Evolutionary conservation across 441 rosid genomes (phyloP).

Genomic region (Macaranga tanarius): DNA sequence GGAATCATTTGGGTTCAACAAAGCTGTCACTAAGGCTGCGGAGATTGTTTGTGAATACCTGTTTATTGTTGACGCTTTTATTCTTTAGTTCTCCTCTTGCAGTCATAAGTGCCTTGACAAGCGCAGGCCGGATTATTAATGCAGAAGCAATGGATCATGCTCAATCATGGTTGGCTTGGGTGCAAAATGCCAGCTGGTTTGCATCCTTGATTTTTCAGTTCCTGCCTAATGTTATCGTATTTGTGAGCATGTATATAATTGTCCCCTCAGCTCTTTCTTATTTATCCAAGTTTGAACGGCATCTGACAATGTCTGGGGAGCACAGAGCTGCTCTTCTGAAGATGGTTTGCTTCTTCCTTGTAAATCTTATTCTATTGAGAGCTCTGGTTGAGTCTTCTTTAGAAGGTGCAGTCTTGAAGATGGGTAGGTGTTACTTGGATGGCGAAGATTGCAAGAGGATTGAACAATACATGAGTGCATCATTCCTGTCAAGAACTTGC

Average conservation of each 20-base stretch:
- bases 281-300: conserved; percentile 89
- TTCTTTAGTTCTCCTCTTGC: conserved; percentile 96
- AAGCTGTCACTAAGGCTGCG: conserved; percentile 61
- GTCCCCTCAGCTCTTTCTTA: conserved; percentile 89
- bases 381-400: conserved; percentile 89
- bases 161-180: conserved; percentile 86
- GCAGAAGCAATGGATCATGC: conserved; percentile 95
- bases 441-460: conserved; percentile 98
- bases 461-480: conserved; percentile 92
- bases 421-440: conserved; percentile 93
- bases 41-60: conserved; percentile 77
- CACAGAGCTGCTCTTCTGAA: conserved; percentile 90
- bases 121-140: conserved; percentile 83
- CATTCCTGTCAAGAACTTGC: conserved; percentile 85
- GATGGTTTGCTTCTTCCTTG: conserved; percentile 98
- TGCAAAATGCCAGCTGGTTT: conserved; percentile 90
- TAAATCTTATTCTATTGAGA: conserved; percentile 81
- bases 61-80: conserved; percentile 73
- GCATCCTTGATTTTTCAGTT: conserved; percentile 88
- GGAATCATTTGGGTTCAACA: conserved; percentile 91
- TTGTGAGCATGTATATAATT: conserved; percentile 90
- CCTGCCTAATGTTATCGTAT: conserved; percentile 82
- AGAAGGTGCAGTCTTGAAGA: conserved; percentile 71
- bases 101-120: conserved; percentile 65
- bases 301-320: conserved; percentile 83